Percentiles rank a stretch among this genome's conserved stretches.
Evolutionary conservation across 805 yeast species (phyloP).

Genomic region (Gaillardinia entomophila): DNA sequence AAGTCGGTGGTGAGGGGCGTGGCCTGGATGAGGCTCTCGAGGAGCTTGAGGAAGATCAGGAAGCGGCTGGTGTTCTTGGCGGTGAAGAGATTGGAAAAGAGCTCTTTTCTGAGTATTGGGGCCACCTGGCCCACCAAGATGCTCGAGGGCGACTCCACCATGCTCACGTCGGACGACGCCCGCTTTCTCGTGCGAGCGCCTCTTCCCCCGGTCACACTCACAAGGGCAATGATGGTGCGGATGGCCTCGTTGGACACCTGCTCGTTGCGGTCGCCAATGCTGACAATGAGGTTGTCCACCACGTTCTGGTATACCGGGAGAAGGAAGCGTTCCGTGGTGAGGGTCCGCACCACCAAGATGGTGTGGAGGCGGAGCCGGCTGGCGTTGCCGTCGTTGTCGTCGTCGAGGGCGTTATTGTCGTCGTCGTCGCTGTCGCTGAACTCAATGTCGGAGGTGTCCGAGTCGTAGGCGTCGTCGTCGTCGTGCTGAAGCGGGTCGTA

Average conservation of each 20-base stretch:
- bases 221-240: constrained; percentile 36
- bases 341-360: constrained; percentile 33
- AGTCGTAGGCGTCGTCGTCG: constrained; percentile 29
- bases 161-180: constrained; percentile 34
- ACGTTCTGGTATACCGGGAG: constrained; percentile 24
- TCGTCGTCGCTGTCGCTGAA: constrained; percentile 11
- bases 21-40: constrained; percentile 21
- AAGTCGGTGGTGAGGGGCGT: constrained; percentile 10
- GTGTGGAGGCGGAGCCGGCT: constrained; percentile 62
- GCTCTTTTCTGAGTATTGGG: constrained; percentile 17
- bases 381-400: constrained; percentile 39
- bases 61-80: constrained; percentile 14
- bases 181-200: constrained; percentile 1
- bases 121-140: constrained; percentile 1
- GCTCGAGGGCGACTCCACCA: constrained; percentile 11
- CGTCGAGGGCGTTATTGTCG: constrained; percentile 16
- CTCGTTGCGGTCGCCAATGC: constrained; percentile 40
- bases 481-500: constrained; percentile 32
- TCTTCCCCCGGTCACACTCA: constrained; percentile 17
- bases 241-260: constrained; percentile 48
- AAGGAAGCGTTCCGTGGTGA: constrained; percentile 26
- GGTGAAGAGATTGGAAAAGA: constrained; percentile 18
- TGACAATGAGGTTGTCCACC: constrained; percentile 23
- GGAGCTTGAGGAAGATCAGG: constrained; percentile 17
- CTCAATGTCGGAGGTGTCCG: constrained; percentile 18